Evolutionary conservation across 306 rosid genomes (phyloP), one percentile per base, ranked within the genome.

Genomic region (Cucumis hystrix): DNA sequence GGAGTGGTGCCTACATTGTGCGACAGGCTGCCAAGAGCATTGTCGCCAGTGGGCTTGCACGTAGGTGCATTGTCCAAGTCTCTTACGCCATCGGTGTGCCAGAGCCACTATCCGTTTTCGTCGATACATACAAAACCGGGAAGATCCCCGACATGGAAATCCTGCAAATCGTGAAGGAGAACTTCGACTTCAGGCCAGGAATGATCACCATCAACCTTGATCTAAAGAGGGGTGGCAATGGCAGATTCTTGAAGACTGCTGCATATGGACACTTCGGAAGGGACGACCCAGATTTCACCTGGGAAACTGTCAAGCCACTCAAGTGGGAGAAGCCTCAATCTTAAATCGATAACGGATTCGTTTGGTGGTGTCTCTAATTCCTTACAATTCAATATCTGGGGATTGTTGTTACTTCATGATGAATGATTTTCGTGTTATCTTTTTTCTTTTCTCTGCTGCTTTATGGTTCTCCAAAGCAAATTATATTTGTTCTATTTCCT

Each of bases 221-320:
- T 81, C 96, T 96, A 3, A 96, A 92, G 90, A 89, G 91, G 86
- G 99, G 99, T 81, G 96, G 97, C 37, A 77, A 88, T 15, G 84
- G 74, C 10, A 88, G 99, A 84, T 96, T 96, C 83, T 85, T 92
- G 78, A 96, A 96, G 92, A 92, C 99, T 11, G 99, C 99, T 37
- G 99, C 99, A 12, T 96, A 96, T 52, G 99, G 99, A 85, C 99
- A 96, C 85, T 96, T 96, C 0, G 99, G 99, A 82, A 89, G 99
- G 89, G 98, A 96, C 39, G 99, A 92, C 75, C 78, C 98, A 2
- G 99, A 96, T 81, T 96, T 96, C 90, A 92, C 99, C 74, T 96
- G 99, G 99, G 99, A 96, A 87, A 86, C 86, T 80, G 96, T 96
- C 76, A 96, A 96, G 97, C 98, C 98, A 85, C 99, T 96, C 81